Conservation (phyloP, 1,284 basidiomycete genomes). For the Leccinum huronense region DNA sequence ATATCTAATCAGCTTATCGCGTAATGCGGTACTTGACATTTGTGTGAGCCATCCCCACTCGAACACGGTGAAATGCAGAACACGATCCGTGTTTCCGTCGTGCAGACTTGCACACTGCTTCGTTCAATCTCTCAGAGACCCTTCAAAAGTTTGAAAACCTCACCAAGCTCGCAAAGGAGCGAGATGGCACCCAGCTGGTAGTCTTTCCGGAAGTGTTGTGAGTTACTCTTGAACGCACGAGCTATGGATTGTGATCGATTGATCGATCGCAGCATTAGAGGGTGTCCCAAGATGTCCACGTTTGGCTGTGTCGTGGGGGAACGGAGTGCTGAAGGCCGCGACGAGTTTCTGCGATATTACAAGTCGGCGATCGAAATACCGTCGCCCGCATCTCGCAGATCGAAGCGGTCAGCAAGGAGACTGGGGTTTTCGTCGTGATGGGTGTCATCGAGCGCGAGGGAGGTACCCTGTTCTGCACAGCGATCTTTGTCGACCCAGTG, state of each 20-base stretch:
- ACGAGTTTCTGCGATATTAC: slow-evolving; percentile 60
- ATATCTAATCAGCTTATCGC: slow-evolving; percentile 9
- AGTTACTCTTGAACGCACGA: slow-evolving; percentile 27
- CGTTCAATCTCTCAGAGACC: slow-evolving; percentile 53
- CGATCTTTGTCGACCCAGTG: slow-evolving; percentile 59
- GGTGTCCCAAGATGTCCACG: slow-evolving; percentile 63
- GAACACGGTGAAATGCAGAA: slow-evolving; percentile 20
- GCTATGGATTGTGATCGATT: not conserved
- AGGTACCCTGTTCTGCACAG: slow-evolving; percentile 71
- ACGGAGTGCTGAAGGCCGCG: slow-evolving; percentile 52
- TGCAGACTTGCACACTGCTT: slow-evolving; percentile 52
- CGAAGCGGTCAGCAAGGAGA: slow-evolving; percentile 50
- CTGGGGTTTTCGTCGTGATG: slow-evolving; percentile 60
- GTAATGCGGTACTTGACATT: not conserved
- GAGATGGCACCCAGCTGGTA: slow-evolving; percentile 54
- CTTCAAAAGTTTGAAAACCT: slow-evolving; percentile 57
- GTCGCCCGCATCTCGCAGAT: slow-evolving; percentile 47
- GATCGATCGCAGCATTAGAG: slow-evolving; percentile 50
- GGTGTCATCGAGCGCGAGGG: slow-evolving; percentile 67
- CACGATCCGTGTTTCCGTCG: slow-evolving; percentile 48
- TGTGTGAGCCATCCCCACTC: slow-evolving; percentile 1
- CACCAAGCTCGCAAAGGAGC: slow-evolving; percentile 49
- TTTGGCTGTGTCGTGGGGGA: slow-evolving; percentile 61
- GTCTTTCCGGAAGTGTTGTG: slow-evolving; percentile 77
- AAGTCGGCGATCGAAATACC: slow-evolving; percentile 58